A percentile compares a stretch with the other conserved stretches of the same genome.
Evolutionary conservation across 129 eudicot species (phyloP).

Genomic region (Saussurea involucrata): DNA sequence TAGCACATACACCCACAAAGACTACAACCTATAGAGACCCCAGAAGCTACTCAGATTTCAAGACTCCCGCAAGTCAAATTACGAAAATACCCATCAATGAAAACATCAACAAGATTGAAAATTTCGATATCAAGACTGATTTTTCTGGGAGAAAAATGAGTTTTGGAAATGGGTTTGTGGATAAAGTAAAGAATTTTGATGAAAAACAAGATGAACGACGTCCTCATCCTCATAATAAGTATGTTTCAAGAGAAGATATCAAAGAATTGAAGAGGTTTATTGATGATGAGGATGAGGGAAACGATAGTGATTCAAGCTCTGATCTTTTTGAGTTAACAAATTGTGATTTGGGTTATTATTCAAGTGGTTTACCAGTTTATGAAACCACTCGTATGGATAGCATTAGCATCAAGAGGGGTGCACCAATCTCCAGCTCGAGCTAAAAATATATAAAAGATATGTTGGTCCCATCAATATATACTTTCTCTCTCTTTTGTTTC

Average conservation of each 20-base stretch:
- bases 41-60: constrained; percentile 37
- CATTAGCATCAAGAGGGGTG: constrained; percentile 70
- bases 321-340: constrained; percentile 84
- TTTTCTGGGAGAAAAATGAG: constrained; percentile 32
- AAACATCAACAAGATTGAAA: constrained; percentile 36
- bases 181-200: constrained; percentile 17
- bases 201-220: constrained; percentile 16
- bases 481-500: too few relatives aligned
- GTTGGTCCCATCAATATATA: too few relatives aligned
- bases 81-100: constrained; percentile 34
- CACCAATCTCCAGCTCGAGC: constrained; percentile 34
- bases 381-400: constrained; percentile 74
- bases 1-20: constrained; percentile 47
- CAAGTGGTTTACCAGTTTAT: constrained; percentile 81
- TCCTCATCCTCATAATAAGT: background rate
- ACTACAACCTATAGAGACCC: constrained; percentile 37
- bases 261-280: constrained; percentile 40
- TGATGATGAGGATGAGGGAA: constrained; percentile 51
- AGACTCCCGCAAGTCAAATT: constrained; percentile 10
- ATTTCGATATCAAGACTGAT: constrained; percentile 28
- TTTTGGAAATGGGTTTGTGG: constrained; percentile 21
- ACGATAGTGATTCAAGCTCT: constrained; percentile 93
- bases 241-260: constrained; percentile 20
- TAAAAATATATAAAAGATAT: too few relatives aligned
- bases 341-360: constrained; percentile 59